These are phyloP conservation scores for Blastobotrys ciferrii DNA, from an alignment of 1,139 yeast species.

Conservation along the genomic window DNA sequence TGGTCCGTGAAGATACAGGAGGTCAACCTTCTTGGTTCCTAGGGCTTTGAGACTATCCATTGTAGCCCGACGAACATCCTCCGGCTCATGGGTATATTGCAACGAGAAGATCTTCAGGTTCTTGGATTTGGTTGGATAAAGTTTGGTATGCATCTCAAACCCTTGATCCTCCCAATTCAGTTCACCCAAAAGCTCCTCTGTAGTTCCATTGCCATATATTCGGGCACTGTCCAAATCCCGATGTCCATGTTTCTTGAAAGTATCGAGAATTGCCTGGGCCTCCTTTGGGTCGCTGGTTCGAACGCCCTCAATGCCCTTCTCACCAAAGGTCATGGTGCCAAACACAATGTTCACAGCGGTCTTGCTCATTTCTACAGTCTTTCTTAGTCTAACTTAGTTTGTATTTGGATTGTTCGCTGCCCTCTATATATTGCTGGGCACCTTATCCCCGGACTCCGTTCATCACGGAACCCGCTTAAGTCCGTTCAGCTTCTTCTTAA, in stretches of 20 bases:
- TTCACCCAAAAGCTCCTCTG: background rate
- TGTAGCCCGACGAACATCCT: background rate
- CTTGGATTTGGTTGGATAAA: background rate
- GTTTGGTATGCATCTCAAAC: background rate
- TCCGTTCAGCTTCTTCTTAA: no score
- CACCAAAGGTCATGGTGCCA: background rate
- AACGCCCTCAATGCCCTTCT: background rate
- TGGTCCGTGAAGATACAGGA: background rate
- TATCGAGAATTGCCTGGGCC: background rate
- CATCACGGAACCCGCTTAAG: no score
- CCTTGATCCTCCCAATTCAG: background rate
- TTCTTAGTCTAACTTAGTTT: no score
- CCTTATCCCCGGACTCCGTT: no score
- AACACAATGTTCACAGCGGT: background rate
- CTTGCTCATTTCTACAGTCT: background rate
- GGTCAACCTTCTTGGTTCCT: background rate
- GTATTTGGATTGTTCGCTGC: no score
- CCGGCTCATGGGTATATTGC: background rate
- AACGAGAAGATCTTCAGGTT: background rate
- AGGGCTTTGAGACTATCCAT: background rate
- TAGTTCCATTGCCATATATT: background rate
- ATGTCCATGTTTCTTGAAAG: background rate
- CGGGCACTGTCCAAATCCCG: background rate
- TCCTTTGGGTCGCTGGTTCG: background rate
- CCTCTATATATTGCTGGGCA: no score